phyloP scores from a whole-genome alignment of 2,329 filamentous ascomycete genomes.

The Lachnellula subtilissima region DNA sequence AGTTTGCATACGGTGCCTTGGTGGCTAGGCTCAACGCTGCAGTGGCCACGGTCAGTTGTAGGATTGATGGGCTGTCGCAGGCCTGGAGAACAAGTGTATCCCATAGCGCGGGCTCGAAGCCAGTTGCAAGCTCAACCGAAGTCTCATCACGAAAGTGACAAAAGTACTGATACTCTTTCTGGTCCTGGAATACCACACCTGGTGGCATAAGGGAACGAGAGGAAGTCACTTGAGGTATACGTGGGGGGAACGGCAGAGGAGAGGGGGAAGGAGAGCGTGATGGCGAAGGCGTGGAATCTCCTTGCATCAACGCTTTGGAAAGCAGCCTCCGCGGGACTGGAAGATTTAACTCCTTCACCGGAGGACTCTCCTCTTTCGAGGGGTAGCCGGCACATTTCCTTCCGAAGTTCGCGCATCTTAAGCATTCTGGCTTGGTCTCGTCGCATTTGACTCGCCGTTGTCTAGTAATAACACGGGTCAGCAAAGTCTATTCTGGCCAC shows the following conservation, averaged over 20 bases:
- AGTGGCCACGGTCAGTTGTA: conserved; percentile 13
- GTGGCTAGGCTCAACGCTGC: conserved; percentile 14
- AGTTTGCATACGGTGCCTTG: conserved; percentile 2
- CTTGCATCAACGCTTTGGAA: conserved; percentile 4
- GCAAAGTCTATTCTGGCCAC: neutral
- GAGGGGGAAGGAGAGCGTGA: conserved; percentile 6
- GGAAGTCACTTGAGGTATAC: neutral
- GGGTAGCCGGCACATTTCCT: conserved; percentile 21
- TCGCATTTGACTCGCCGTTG: conserved; percentile 19
- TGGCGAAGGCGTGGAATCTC: neutral
- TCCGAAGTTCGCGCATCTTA: conserved; percentile 23
- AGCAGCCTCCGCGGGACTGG: conserved; percentile 7
- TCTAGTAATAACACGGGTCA: conserved; percentile 1
- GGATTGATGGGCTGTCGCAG: conserved; percentile 18
- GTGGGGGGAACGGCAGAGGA: conserved; percentile 1
- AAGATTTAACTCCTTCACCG: conserved; percentile 4
- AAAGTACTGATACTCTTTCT: conserved; percentile 20
- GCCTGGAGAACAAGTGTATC: conserved; percentile 16
- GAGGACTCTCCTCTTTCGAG: conserved; percentile 5
- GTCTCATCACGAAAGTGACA: conserved; percentile 20
- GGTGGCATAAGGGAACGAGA: conserved; percentile 3
- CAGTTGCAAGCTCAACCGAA: conserved; percentile 11
- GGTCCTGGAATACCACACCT: conserved; percentile 11
- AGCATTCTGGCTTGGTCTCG: conserved; percentile 20
- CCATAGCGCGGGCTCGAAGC: conserved; percentile 18